A percentile compares a stretch with the other conserved stretches of the same genome.
Evolutionary conservation across 352 stramenopile genomes (phyloP).

Genomic region (Globisporangium recalcitrans): DNA sequence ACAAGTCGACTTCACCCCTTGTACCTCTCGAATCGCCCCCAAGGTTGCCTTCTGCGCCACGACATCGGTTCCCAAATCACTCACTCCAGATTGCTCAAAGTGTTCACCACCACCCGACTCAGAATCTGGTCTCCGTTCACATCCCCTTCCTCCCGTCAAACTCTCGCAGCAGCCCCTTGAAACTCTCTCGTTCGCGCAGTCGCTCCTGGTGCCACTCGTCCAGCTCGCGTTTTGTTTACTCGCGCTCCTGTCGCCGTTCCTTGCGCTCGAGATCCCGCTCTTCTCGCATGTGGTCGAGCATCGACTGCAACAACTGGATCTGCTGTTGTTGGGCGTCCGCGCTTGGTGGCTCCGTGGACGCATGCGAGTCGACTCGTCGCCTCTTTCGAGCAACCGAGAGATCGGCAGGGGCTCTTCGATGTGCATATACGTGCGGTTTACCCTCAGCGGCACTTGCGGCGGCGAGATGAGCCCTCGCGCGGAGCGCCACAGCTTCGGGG

Average conservation of each 20-base stretch:
- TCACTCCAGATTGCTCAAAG: too few relatives aligned
- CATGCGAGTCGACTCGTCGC: background rate
- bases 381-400: background rate
- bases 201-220: background rate
- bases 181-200: background rate
- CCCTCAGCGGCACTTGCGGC: too few relatives aligned
- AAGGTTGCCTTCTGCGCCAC: too few relatives aligned
- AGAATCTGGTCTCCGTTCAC: background rate
- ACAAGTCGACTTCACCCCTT: too few relatives aligned
- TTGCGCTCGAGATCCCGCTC: background rate
- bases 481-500: background rate
- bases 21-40: too few relatives aligned
- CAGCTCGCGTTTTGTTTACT: background rate
- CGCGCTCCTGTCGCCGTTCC: background rate
- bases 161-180: background rate
- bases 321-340: background rate
- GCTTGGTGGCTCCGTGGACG: background rate
- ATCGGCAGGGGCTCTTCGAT: background rate
- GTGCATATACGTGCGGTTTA: too few relatives aligned
- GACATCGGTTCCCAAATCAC: too few relatives aligned
- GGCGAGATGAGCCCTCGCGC: background rate
- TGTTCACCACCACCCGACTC: too few relatives aligned
- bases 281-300: constrained; percentile 3
- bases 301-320: background rate
- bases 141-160: background rate